Evolutionary conservation across 2,329 filamentous ascomycete genomes (phyloP), one percentile per base, ranked within the genome.

Genomic region (Fusarium abutilonis): DNA sequence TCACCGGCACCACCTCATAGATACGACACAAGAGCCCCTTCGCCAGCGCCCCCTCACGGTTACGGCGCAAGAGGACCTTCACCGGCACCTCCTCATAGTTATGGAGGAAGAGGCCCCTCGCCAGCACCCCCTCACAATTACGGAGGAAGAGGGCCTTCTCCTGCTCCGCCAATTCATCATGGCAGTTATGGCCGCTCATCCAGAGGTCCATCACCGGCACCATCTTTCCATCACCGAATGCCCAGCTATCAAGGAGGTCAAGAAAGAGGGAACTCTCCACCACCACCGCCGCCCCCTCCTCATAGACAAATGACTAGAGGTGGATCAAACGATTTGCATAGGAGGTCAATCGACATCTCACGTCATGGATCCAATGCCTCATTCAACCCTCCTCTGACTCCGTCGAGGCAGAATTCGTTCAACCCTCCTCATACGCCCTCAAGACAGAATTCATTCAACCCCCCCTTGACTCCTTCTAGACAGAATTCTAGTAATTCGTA

Each of bases 231-330:
- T 36, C 68, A 40, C 23, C 56, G 68, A 38, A 54, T 60, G 26
- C 66, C 65, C 6, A 71, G 69, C 49, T 69, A 67, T 26, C 56
- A 61, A 32, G 59, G 55, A 14, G 67, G 61, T 13, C 56, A 72
- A 54, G 70, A 77, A 17, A 74, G 80, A 40, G 77, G 79, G 34
- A 83, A 84, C 36, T 86, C 86, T 17, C 89, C 90, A 9, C 91
- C 92, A 15, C 92, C 93, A 8, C 92, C 93, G 2, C 88, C 92
- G 3, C 93, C 93, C 0, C 89, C 89, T 9, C 92, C 93, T 7
- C 93, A 96, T 63, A 89, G 93, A 8, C 92, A 93, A 75, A 83
- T 79, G 17, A 69, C 64, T 70, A 76, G 49, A 63, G 72, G 52
- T 29, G 70, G 70, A 9, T 80, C 80, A 2, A 74, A 75, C 15